Evolutionary conservation across 2,329 filamentous ascomycete species (phyloP).

Genomic region (Curvularia hawaiiensis): DNA sequence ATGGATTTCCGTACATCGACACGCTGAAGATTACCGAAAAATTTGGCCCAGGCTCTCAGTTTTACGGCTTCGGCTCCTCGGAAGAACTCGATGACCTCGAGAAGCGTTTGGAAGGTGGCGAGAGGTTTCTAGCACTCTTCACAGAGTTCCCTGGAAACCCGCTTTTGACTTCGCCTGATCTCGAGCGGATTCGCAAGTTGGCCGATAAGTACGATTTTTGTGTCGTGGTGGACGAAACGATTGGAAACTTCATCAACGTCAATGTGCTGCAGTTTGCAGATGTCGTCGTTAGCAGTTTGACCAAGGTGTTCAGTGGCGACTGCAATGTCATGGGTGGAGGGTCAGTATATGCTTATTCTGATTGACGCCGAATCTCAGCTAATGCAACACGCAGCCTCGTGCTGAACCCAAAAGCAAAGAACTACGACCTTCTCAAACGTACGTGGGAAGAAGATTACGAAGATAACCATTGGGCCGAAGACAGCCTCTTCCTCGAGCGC

Average conservation of each 20-base stretch:
- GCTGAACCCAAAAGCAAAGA: slow-evolving; percentile 69
- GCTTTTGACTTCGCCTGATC: slow-evolving; percentile 81
- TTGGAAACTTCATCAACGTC: slow-evolving; percentile 95
- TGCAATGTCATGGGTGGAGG: slow-evolving; percentile 98
- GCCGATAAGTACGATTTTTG: slow-evolving; percentile 87
- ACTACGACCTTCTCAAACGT: slow-evolving; percentile 72
- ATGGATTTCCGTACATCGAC: slow-evolving; percentile 96
- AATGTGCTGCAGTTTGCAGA: slow-evolving; percentile 90
- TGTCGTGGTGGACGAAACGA: slow-evolving; percentile 92
- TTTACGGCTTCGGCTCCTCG: slow-evolving; percentile 81
- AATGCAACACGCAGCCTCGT: slow-evolving; percentile 54
- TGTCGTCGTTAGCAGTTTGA: slow-evolving; percentile 90
- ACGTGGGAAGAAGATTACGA: slow-evolving; percentile 72
- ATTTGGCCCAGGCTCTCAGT: slow-evolving; percentile 85
- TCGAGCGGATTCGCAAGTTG: slow-evolving; percentile 77
- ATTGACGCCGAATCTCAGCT: slow-evolving; percentile 5
- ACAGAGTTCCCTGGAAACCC: slow-evolving; percentile 97
- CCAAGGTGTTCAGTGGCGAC: slow-evolving; percentile 96
- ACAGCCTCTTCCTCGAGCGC: slow-evolving; percentile 91
- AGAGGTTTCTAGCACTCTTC: slow-evolving; percentile 82
- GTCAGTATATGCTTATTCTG: slow-evolving; percentile 32
- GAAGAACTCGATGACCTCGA: slow-evolving; percentile 87
- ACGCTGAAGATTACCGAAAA: slow-evolving; percentile 95
- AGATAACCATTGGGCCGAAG: slow-evolving; percentile 93
- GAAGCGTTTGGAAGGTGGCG: slow-evolving; percentile 68